Base-by-base conservation (phyloP, 2,329 filamentous ascomycete genomes). In the Cladosporium colombiae region DNA sequence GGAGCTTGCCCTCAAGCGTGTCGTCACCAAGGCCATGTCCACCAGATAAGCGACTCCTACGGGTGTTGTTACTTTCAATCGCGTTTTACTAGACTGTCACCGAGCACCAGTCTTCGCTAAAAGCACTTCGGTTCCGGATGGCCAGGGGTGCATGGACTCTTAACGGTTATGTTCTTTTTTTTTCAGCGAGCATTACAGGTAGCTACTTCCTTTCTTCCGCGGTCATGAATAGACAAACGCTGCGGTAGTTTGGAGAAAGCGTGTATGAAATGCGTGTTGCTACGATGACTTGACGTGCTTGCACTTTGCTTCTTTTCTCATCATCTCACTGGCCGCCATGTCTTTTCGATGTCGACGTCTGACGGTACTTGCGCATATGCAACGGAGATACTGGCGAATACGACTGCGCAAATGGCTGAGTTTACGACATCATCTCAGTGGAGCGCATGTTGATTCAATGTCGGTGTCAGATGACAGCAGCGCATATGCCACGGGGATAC, bases 1-100 rank as follows among this genome's bases (percentile, higher is more conserved):
- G 90, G 95, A 99, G 87, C 86, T 99, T 73, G 93, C 93, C 68
- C 88, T 99, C 71, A 99, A 98, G 92, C 88, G 95, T 78, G 88
- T 96, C 74, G 93, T 99, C 76, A 99, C 95, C 83, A 99, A 98
- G 91, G 75, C 76, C 70, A 77, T 78, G 75, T 75, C 74, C 62
- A 78, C 76, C 70, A 72, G 76, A 65, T 78, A 77, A 65, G 46
- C 55, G 23, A 53, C 46, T 59, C 50, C 44, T 25, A 40, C 55
- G 31, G 63, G 63, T 44, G 63, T 65, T 46, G 40, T 59, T 53
- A 35, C 57, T 60, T 65, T 65, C 56, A 29, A 59, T 65, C 55
- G 53, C 49, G 63, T 59, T 65, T 55, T 27, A 60, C 55, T 65
- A 65, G 63, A 65, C 57, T 65, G 63, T 59, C 55, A 59, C 35